Evolutionary conservation across 768 basidiomycete genomes (phyloP).

Genomic region (Termitomyces sp.): DNA sequence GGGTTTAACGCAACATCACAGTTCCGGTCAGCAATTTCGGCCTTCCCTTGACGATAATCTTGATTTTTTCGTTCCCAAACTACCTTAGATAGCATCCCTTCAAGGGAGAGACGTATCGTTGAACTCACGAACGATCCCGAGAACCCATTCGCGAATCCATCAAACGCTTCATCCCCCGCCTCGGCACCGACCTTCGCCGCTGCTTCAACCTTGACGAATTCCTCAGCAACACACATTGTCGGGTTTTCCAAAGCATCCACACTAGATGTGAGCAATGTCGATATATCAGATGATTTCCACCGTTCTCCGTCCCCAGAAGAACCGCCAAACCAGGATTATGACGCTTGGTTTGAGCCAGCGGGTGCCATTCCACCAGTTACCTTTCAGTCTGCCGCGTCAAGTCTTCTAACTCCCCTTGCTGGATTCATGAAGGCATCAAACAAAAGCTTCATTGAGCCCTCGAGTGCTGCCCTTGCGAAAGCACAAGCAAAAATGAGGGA

Average conservation of each 20-base stretch:
- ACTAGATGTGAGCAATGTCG: conserved; percentile 6
- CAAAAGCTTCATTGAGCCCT: conserved; percentile 42
- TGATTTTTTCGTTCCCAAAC: neutral
- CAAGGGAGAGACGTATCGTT: neutral
- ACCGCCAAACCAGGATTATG: conserved; percentile 34
- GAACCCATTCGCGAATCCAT: conserved; percentile 31
- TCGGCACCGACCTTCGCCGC: conserved; percentile 6
- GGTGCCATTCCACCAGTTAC: conserved; percentile 20
- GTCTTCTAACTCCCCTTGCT: conserved; percentile 1
- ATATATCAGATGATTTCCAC: conserved; percentile 12
- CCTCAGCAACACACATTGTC: neutral
- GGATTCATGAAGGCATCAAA: conserved; percentile 29
- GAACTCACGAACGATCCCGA: conserved; percentile 32
- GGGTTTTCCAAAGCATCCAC: conserved; percentile 25
- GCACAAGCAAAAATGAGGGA: conserved; percentile 46
- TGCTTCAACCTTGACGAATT: conserved; percentile 10
- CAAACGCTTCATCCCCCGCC: conserved; percentile 3
- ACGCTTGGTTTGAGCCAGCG: conserved; percentile 44
- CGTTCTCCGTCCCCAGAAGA: conserved; percentile 36
- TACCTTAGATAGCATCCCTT: neutral
- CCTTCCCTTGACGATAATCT: neutral
- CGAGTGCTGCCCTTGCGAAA: conserved; percentile 45
- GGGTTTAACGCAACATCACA: neutral
- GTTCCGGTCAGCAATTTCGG: conserved; percentile 1
- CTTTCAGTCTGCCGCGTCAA: conserved; percentile 31